Percentiles rank a stretch among this genome's conserved stretches.
Evolutionary conservation across 179 eudicot genomes (phyloP).

Genomic region (Monotropa hypopitys): DNA sequence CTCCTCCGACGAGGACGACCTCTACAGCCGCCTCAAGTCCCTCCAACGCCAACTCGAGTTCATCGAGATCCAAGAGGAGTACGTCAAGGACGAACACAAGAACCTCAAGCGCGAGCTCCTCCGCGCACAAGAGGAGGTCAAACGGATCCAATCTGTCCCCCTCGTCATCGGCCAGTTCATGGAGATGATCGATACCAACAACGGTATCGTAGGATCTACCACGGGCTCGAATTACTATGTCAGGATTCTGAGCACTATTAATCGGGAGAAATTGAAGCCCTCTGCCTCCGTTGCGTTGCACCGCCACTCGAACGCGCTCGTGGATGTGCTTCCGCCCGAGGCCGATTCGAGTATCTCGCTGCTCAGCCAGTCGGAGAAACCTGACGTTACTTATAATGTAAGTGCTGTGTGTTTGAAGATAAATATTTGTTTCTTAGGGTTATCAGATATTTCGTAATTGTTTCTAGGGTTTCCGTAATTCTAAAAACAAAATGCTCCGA

Average conservation of each 20-base stretch:
- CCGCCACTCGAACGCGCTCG: conserved; percentile 82
- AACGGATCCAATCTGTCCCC: conserved; percentile 83
- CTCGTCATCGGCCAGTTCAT: conserved; percentile 94
- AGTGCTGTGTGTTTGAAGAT: conserved; percentile 7
- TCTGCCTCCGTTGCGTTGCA: conserved; percentile 83
- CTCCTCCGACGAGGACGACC: conserved; percentile 46
- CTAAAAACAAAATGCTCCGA: not conserved
- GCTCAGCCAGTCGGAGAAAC: conserved; percentile 85
- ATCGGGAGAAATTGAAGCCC: conserved; percentile 71
- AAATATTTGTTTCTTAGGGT: not conserved
- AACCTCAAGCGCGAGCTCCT: conserved; percentile 73
- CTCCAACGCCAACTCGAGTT: conserved; percentile 61
- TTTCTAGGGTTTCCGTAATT: conserved; percentile 6
- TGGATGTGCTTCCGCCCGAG: conserved; percentile 88
- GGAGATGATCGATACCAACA: conserved; percentile 88
- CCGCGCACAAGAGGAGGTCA: conserved; percentile 84
- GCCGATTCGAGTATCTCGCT: conserved; percentile 79
- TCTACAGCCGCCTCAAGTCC: conserved; percentile 52
- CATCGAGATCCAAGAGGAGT: conserved; percentile 78
- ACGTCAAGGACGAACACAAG: conserved; percentile 85
- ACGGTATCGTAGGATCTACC: conserved; percentile 84
- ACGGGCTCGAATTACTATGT: conserved; percentile 87
- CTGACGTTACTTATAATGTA: conserved; percentile 78
- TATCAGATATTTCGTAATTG: not conserved
- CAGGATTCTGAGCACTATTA: conserved; percentile 71